Conservation (phyloP, 208 protist species). For the Vickermania spadyakhi region DNA sequence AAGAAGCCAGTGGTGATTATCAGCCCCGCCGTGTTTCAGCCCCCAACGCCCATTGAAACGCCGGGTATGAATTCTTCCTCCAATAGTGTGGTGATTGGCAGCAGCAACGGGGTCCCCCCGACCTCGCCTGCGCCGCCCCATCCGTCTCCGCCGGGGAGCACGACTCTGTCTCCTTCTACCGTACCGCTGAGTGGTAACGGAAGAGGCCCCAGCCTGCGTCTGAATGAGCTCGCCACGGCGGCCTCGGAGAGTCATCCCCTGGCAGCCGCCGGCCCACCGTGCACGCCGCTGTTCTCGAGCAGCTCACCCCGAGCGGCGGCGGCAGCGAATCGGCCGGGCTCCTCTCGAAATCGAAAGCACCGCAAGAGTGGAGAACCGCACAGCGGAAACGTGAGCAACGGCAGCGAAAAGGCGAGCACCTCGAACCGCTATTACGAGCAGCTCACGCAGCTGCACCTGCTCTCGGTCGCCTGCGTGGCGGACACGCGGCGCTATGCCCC, state of each 20-base stretch:
- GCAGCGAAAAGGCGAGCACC: background rate
- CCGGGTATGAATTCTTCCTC: background rate
- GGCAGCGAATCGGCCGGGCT: background rate
- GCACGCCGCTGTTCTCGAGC: background rate
- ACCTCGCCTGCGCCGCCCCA: background rate
- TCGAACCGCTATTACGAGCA: background rate
- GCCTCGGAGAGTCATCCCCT: background rate
- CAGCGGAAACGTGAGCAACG: background rate
- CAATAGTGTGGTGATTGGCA: background rate
- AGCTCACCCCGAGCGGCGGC: background rate
- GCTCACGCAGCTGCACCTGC: background rate
- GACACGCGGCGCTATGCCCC: background rate
- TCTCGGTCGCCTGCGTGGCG: background rate
- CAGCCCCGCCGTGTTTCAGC: background rate
- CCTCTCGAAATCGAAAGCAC: background rate
- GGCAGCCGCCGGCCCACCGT: background rate
- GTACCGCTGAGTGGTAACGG: background rate
- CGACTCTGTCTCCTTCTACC: background rate
- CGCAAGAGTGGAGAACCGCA: too few relatives aligned
- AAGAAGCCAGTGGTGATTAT: background rate
- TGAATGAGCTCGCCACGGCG: background rate
- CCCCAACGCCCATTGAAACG: background rate
- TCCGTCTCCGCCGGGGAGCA: background rate
- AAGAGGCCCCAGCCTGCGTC: background rate
- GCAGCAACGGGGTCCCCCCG: background rate